Evolutionary conservation across 306 rosid genomes (phyloP).

Genomic region (Canavalia ensiformis): DNA sequence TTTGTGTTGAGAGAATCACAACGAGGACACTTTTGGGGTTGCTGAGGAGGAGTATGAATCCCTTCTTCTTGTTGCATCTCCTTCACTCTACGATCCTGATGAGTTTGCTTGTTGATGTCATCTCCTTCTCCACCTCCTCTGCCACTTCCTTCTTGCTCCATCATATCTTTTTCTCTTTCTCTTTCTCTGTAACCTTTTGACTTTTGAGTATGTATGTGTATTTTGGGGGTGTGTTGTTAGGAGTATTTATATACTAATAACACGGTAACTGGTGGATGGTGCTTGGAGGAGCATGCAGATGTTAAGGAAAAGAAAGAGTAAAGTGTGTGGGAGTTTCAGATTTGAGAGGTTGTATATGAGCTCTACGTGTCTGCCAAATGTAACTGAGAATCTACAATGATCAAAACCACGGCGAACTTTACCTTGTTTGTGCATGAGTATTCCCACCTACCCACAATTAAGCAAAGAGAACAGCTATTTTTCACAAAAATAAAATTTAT

Average conservation of each 20-base stretch:
- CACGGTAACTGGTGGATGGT: not conserved
- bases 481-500: not conserved
- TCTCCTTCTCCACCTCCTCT: slow-evolving; percentile 18
- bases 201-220: not conserved
- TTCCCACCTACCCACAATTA: slow-evolving; percentile 45
- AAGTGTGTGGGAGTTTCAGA: slow-evolving; percentile 38
- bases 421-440: slow-evolving; percentile 50
- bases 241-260: slow-evolving; percentile 40
- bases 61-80: slow-evolving; percentile 9
- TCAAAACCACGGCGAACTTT: slow-evolving; percentile 57
- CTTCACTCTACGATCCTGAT: slow-evolving; percentile 2
- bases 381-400: slow-evolving; percentile 50
- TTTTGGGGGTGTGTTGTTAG: not conserved
- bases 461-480: not conserved
- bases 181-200: not conserved
- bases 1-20: slow-evolving; percentile 72
- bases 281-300: slow-evolving; percentile 40
- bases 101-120: slow-evolving; percentile 34
- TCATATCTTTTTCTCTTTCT: slow-evolving; percentile 11
- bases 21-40: slow-evolving; percentile 60
- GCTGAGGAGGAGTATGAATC: not conserved
- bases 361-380: slow-evolving; percentile 56
- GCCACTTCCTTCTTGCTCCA: slow-evolving; percentile 46
- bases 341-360: slow-evolving; percentile 1
- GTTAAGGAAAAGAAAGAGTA: slow-evolving; percentile 21